Evolutionary conservation across 768 basidiomycete species (phyloP), one percentile per base, ranked within the genome.

Genomic region (Cystofilobasidium capitatum): DNA sequence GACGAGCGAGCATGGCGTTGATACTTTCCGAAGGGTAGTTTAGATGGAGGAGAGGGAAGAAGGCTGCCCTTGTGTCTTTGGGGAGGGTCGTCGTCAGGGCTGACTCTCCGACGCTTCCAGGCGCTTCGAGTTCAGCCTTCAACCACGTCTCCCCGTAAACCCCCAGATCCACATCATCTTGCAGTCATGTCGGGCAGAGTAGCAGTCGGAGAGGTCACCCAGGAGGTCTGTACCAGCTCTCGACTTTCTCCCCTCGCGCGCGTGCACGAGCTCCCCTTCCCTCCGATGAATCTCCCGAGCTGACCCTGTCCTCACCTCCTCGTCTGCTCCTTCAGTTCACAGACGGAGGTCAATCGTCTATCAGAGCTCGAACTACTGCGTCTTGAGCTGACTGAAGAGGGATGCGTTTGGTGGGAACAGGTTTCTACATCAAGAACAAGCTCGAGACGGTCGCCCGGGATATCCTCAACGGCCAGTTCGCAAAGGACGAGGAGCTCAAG

Each of bases 401-500:
- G 20, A 42, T 42, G 10, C 20, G 40, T 20, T 10, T 20, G 10
- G 40, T 20, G 10, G 10, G 40, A 10, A 10, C 40, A 42, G 40
- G 51, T n/a, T 33, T 33, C 31, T 55, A 55, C 51, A 31, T 55
- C 1, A 55, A 55, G 51, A 14, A 13, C 12, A 55, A 55, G 51
- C 51, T 55, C 51, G 51, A 55, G 31, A 13, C 26, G 51, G 51
- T 55, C 51, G 51, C 51, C 29, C 51, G 51, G 29, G 51, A 33
- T 31, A 55, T 55, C 31, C 51, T 55, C 51, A 29, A 55, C 29
- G 5, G 1, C 29, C 29, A 29, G 13, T 55, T 12, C 31, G 51
- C 51, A 1, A 16, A 3, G 5, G 51, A 55, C 29, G 51, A 55
- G 51, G 51, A 12, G 51, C 29, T 6, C 26, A 55, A 55, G 20